A percentile compares a stretch with the other conserved stretches of the same genome.
phyloP scores from a whole-genome alignment of 768 basidiomycete species.

The Hirschioporus abietinus region DNA sequence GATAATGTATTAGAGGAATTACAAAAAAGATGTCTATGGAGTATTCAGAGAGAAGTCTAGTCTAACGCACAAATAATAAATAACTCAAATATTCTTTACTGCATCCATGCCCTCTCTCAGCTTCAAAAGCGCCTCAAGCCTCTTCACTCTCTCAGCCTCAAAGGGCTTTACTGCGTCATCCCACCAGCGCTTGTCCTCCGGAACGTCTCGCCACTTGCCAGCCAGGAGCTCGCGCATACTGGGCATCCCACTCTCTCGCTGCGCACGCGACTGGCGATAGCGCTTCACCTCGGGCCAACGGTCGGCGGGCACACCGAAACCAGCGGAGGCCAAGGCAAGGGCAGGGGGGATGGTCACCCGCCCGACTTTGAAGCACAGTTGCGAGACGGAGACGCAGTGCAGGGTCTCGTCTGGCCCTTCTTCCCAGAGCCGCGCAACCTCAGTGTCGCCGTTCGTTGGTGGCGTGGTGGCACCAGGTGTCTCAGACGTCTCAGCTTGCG shows the following conservation, averaged over 20 bases:
- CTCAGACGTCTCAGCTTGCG: not conserved
- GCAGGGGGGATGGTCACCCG: conserved; percentile 71
- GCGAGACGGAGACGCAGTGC: conserved; percentile 60
- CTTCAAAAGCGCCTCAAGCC: not conserved
- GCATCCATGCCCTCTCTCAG: not conserved
- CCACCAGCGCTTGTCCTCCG: conserved; percentile 64
- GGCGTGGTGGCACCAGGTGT: not conserved
- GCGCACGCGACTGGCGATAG: conserved; percentile 14
- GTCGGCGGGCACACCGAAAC: conserved; percentile 44
- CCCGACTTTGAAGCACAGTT: conserved; percentile 62
- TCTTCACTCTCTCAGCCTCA: conserved; percentile 29
- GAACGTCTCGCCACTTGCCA: conserved; percentile 59
- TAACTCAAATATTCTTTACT: not conserved
- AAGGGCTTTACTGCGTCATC: conserved; percentile 48
- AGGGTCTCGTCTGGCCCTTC: conserved; percentile 29
- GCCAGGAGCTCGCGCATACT: conserved; percentile 39
- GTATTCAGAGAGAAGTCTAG: not conserved
- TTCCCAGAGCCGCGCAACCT: not conserved
- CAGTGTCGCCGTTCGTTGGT: not conserved
- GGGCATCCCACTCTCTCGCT: conserved; percentile 26
- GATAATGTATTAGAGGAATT: no score
- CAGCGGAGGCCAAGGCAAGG: conserved; percentile 54
- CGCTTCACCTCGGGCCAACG: conserved; percentile 33
- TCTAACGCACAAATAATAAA: not conserved
- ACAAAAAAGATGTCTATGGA: not conserved